These are phyloP conservation scores for Bruguiera gymnorhiza DNA, from an alignment of 345 rosid species.

Conservation along the genomic window DNA sequence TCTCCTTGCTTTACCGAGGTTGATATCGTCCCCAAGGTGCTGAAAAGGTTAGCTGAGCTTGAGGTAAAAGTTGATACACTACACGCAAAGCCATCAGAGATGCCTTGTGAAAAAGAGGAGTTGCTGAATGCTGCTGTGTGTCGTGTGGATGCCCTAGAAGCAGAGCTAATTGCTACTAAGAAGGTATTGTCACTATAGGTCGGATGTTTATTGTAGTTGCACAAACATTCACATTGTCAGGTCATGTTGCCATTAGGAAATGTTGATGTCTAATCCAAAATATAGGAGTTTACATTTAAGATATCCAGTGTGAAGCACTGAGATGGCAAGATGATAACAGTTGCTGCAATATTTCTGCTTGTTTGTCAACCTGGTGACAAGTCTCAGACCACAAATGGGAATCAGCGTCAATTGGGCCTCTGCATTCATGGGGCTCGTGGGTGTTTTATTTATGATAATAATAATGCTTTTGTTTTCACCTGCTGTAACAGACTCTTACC, in stretches of 20 bases:
- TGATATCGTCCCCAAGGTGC: slow-evolving; percentile 58
- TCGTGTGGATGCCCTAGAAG: slow-evolving; percentile 97
- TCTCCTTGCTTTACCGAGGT: slow-evolving; percentile 45
- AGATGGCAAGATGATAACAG: not conserved
- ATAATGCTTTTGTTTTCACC: not conserved
- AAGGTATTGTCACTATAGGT: slow-evolving; percentile 47
- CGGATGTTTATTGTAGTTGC: not conserved
- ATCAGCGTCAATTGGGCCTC: not conserved
- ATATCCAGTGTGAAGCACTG: not conserved
- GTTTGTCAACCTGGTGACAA: not conserved
- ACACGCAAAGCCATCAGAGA: slow-evolving; percentile 82
- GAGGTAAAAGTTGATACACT: slow-evolving; percentile 86
- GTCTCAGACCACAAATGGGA: not conserved
- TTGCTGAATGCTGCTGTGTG: slow-evolving; percentile 94
- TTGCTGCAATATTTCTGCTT: not conserved
- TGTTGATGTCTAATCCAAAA: not conserved
- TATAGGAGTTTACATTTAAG: not conserved
- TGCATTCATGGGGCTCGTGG: not conserved
- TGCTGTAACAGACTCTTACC: not conserved
- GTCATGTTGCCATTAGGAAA: not conserved
- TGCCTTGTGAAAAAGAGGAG: slow-evolving; percentile 98
- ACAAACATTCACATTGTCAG: not conserved
- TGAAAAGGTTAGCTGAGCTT: slow-evolving; percentile 76
- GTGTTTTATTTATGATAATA: not conserved
- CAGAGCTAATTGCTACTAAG: slow-evolving; percentile 96